Evolutionary conservation across 345 rosid species (phyloP).

Genomic region (Euphorbia peplus): DNA sequence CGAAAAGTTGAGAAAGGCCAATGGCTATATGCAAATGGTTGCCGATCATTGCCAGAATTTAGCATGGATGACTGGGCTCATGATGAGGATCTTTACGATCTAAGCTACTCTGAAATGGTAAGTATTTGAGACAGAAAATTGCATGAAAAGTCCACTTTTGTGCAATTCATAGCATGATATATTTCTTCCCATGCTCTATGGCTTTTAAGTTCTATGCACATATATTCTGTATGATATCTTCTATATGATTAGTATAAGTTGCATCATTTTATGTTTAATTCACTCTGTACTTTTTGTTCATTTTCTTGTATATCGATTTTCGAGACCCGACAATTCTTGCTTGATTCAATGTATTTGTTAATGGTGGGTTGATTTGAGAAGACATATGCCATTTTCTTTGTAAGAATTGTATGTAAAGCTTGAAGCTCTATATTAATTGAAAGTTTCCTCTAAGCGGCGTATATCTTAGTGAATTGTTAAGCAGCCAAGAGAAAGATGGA

Average conservation of each 20-base stretch:
- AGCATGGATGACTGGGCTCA: constrained; percentile 87
- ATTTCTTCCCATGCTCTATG: background rate
- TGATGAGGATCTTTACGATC: constrained; percentile 85
- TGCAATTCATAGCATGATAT: constrained; percentile 8
- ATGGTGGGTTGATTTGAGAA: background rate
- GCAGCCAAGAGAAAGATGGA: background rate
- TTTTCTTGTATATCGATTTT: background rate
- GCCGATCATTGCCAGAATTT: constrained; percentile 70
- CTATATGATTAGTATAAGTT: background rate
- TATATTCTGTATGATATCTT: background rate
- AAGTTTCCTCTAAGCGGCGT: background rate
- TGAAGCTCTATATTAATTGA: background rate
- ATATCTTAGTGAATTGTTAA: background rate
- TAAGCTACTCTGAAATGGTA: constrained; percentile 87
- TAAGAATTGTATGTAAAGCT: background rate
- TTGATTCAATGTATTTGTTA: background rate
- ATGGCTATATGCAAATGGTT: constrained; percentile 91
- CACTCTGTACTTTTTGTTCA: background rate
- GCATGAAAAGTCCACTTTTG: background rate
- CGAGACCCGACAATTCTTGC: background rate
- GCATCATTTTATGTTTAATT: background rate
- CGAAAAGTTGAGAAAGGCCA: constrained; percentile 97
- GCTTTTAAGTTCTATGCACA: background rate
- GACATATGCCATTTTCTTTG: background rate
- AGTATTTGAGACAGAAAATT: background rate